Evolutionary conservation across 352 stramenopile species (phyloP).

Genomic region (Phytophthora cryptogea): DNA sequence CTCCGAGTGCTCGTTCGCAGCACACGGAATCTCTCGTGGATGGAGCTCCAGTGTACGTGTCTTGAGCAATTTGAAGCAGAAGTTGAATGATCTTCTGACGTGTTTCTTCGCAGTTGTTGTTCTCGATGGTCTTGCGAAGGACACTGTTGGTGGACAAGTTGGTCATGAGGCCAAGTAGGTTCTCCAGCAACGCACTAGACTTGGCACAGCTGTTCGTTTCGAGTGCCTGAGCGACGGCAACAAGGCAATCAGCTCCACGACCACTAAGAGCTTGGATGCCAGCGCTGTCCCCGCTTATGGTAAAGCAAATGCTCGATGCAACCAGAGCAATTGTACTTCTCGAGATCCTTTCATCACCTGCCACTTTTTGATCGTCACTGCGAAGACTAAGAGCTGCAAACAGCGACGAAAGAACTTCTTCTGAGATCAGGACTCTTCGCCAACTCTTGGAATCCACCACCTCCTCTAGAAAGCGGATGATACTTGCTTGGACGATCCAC

Average conservation of each 20-base stretch:
- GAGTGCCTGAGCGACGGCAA: constrained; percentile 14
- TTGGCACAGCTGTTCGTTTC: constrained; percentile 5
- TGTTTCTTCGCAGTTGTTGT: constrained; percentile 13
- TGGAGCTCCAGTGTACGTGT: background rate
- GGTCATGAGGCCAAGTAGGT: constrained; percentile 57
- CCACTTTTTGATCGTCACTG: background rate
- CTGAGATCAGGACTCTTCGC: constrained; percentile 39
- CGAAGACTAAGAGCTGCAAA: constrained; percentile 23
- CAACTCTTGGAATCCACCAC: constrained; percentile 62
- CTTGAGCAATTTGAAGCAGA: constrained; percentile 21
- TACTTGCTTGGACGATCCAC: constrained; percentile 30
- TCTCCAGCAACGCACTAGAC: constrained; percentile 19
- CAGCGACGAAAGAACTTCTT: constrained; percentile 25
- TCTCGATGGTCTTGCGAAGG: constrained; percentile 34
- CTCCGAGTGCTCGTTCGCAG: constrained; percentile 54
- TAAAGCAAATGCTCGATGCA: constrained; percentile 57
- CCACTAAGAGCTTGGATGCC: constrained; percentile 32
- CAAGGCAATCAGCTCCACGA: constrained; percentile 13
- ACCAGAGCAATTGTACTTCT: constrained; percentile 25
- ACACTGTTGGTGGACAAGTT: constrained; percentile 56
- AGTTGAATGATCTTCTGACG: constrained; percentile 27
- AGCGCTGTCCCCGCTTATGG: constrained; percentile 46
- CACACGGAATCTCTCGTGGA: constrained; percentile 2
- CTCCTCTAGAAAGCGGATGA: constrained; percentile 53
- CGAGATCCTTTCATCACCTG: constrained; percentile 12